phyloP scores from a whole-genome alignment of 495 filamentous ascomycete species.

The Pyrenula aspistea region DNA sequence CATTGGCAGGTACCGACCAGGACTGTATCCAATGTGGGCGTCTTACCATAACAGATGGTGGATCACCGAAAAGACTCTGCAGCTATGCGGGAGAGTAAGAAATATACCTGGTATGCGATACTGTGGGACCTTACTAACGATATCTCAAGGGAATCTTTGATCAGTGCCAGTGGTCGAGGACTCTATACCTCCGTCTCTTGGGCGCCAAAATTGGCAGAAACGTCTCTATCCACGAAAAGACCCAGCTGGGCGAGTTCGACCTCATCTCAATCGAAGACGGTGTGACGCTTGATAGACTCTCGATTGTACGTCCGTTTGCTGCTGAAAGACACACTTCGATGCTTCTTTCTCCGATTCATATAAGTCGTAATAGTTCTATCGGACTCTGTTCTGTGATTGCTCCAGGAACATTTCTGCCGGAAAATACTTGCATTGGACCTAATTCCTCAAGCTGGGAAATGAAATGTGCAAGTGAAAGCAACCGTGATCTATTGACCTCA shows the following conservation, averaged over 20 bases:
- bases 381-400: constrained; percentile 27
- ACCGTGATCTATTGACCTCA: constrained; percentile 18
- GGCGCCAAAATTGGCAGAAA: constrained; percentile 28
- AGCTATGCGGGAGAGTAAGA: constrained; percentile 15
- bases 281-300: constrained; percentile 19
- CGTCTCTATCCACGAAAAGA: constrained; percentile 19
- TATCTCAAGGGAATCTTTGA: constrained; percentile 19
- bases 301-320: constrained; percentile 27
- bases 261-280: constrained; percentile 29
- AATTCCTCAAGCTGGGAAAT: constrained; percentile 35
- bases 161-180: constrained; percentile 15
- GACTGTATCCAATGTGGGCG: constrained; percentile 36
- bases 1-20: constrained; percentile 28
- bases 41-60: constrained; percentile 36
- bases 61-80: constrained; percentile 29
- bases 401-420: constrained; percentile 24
- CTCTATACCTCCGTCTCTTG: constrained; percentile 27
- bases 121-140: not conserved
- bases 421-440: constrained; percentile 28
- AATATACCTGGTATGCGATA: not conserved
- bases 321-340: constrained; percentile 33
- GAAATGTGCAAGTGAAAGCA: constrained; percentile 22
- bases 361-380: constrained; percentile 22
- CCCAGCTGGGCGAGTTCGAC: constrained; percentile 30
- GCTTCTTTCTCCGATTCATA: constrained; percentile 27